phyloP scores from a whole-genome alignment of 345 rosid genomes.

The Dipteronia sinensis region DNA sequence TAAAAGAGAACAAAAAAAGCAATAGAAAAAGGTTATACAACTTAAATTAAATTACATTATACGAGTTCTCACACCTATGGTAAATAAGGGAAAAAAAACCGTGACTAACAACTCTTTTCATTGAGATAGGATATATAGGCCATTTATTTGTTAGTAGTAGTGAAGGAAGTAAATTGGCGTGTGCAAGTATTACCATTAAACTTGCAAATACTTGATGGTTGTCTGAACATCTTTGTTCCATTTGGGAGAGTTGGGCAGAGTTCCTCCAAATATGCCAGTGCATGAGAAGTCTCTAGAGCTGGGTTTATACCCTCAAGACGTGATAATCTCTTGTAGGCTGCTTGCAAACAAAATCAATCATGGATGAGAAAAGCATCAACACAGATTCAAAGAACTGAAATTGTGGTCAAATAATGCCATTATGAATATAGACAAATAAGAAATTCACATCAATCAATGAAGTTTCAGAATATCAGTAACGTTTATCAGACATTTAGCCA shows the following conservation, averaged over 20 bases:
- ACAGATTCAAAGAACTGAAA: neutral
- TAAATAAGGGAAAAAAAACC: too few relatives aligned
- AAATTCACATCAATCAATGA: neutral
- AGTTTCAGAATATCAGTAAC: too few relatives aligned
- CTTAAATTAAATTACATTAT: too few relatives aligned
- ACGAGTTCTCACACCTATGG: neutral
- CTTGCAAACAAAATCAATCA: neutral
- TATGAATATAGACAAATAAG: neutral
- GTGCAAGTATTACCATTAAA: constrained; percentile 24
- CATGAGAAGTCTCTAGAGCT: constrained; percentile 93
- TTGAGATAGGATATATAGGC: constrained; percentile 6
- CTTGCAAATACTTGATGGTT: constrained; percentile 63
- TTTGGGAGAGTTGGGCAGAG: constrained; percentile 73
- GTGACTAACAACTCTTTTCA: too few relatives aligned
- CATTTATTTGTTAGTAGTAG: neutral
- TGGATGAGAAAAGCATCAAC: neutral
- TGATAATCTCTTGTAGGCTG: constrained; percentile 88
- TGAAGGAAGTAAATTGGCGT: neutral
- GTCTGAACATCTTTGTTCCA: constrained; percentile 87
- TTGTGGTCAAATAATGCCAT: neutral
- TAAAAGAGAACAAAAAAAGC: too few relatives aligned
- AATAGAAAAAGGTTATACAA: too few relatives aligned
- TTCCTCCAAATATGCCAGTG: constrained; percentile 77
- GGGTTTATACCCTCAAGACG: constrained; percentile 87
- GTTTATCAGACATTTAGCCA: too few relatives aligned